Percentiles rank a stretch among this genome's conserved stretches.
Conservation (phyloP, 306 rosid genomes). For the Vicia faba region DNA sequence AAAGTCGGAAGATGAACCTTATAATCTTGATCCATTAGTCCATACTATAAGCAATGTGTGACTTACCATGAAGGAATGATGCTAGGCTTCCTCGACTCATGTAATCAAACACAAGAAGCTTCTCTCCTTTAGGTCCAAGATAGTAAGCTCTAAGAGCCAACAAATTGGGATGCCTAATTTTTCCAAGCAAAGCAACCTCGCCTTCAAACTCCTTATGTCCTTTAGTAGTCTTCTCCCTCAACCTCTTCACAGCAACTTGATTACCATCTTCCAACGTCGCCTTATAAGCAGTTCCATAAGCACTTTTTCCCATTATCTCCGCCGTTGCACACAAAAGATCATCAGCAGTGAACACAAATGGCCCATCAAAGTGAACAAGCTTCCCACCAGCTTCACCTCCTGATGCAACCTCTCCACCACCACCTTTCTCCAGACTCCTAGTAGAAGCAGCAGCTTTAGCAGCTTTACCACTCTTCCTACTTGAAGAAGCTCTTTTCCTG, state of each 20-base stretch:
- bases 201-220: constrained; percentile 83
- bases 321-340: constrained; percentile 90
- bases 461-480: constrained; percentile 47
- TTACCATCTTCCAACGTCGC: constrained; percentile 84
- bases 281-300: constrained; percentile 89
- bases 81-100: constrained; percentile 87
- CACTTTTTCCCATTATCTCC: constrained; percentile 89
- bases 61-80: constrained; percentile 88
- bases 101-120: constrained; percentile 90
- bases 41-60: neutral
- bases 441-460: constrained; percentile 48
- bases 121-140: constrained; percentile 56
- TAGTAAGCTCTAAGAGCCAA: constrained; percentile 84
- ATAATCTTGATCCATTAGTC: neutral
- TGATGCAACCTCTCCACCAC: constrained; percentile 53
- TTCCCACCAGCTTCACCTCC: constrained; percentile 80
- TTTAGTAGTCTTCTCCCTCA: constrained; percentile 85
- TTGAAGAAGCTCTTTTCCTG: constrained; percentile 61
- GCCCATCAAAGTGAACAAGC: constrained; percentile 86
- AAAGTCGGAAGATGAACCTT: neutral
- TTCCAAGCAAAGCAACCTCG: constrained; percentile 80
- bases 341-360: constrained; percentile 86
- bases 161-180: constrained; percentile 74
- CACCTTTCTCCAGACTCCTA: constrained; percentile 56
- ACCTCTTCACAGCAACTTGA: constrained; percentile 85